These are phyloP conservation scores for Colletotrichum sp. DNA, from an alignment of 2,329 filamentous ascomycete genomes.

Conservation along the genomic window DNA sequence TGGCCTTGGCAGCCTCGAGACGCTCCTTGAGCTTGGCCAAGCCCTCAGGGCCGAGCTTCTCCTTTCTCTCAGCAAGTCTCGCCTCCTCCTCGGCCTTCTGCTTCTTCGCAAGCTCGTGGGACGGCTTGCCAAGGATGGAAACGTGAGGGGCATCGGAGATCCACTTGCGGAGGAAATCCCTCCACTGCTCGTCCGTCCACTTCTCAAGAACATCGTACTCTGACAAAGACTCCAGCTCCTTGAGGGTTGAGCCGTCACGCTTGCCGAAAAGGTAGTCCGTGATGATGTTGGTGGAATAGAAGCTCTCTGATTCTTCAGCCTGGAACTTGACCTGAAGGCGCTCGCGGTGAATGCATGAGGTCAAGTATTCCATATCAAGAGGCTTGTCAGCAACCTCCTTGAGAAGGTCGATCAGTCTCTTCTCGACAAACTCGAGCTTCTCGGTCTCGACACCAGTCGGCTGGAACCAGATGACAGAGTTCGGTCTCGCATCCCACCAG, in stretches of 20 bases:
- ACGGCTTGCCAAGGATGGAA: constrained; percentile 87
- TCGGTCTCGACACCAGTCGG: constrained; percentile 87
- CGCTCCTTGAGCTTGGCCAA: constrained; percentile 75
- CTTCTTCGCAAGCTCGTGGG: constrained; percentile 76
- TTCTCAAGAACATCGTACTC: constrained; percentile 73
- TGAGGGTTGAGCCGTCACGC: constrained; percentile 79
- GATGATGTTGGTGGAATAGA: constrained; percentile 86
- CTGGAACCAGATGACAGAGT: constrained; percentile 84
- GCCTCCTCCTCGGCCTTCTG: constrained; percentile 82
- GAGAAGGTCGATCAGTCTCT: constrained; percentile 83
- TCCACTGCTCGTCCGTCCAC: constrained; percentile 89
- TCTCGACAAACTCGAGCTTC: constrained; percentile 82
- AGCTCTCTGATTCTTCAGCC: constrained; percentile 80
- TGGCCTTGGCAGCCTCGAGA: constrained; percentile 82
- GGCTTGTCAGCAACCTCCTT: constrained; percentile 80
- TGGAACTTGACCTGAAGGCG: constrained; percentile 82
- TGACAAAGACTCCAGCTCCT: constrained; percentile 57
- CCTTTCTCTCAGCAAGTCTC: constrained; percentile 78
- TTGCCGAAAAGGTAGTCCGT: constrained; percentile 91
- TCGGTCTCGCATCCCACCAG: constrained; percentile 79
- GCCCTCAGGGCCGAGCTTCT: constrained; percentile 81
- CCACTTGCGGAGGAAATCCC: constrained; percentile 81
- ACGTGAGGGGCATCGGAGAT: constrained; percentile 85
- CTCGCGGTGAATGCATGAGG: constrained; percentile 84
- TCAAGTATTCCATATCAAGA: constrained; percentile 88